Evolutionary conservation across 495 filamentous ascomycete genomes (phyloP), one percentile per base, ranked within the genome.

Genomic region (Podospora conica): DNA sequence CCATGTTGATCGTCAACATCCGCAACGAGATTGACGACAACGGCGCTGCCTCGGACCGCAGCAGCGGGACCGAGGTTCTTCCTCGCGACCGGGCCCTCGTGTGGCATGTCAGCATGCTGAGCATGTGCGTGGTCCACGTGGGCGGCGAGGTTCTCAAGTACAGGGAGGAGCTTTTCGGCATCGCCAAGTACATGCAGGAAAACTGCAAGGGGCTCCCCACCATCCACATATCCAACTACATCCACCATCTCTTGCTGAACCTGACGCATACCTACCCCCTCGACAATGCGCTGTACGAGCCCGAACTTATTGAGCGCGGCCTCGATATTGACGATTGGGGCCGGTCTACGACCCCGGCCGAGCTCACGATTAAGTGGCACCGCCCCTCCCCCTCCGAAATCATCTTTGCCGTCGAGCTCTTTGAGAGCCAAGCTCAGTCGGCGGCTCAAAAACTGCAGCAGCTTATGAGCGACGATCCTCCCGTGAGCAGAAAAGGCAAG

Each of bases 161-260:
- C 80, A 91, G 90, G 74, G 80, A 91, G 60, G 90, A 97, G 63
- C 84, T 99, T 1, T 91, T 96, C 66, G 90, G 93, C 56, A 95
- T 98, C 74, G 93, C 95, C 22, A 80, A 89, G 60, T 97, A 93
- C 75, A 97, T 98, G 94, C 94, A 97, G 74, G 83, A 95, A 67
- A 93, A 91, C 62, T 98, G 96, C 78, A 87, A 88, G 70, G 95
- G 95, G 20, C 90, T 96, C 31, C 93, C 96, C 0, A 95, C 94
- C 0, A 90, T 97, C 27, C 96, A 98, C 74, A 89, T 98, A 61
- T 96, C 92, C 48, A 99, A 98, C 75, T 97, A 93, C 76, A 92
- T 98, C 33, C 95, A 99, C 76, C 95, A 99, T 75, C 84, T 99
- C n/a, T 80, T 99, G n/a, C 90, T 99, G 58, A 98, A 97, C 73